A percentile compares a stretch with the other conserved stretches of the same genome.
Evolutionary conservation across 2,329 filamentous ascomycete genomes (phyloP).

Genomic region (Fusarium nygamai): DNA sequence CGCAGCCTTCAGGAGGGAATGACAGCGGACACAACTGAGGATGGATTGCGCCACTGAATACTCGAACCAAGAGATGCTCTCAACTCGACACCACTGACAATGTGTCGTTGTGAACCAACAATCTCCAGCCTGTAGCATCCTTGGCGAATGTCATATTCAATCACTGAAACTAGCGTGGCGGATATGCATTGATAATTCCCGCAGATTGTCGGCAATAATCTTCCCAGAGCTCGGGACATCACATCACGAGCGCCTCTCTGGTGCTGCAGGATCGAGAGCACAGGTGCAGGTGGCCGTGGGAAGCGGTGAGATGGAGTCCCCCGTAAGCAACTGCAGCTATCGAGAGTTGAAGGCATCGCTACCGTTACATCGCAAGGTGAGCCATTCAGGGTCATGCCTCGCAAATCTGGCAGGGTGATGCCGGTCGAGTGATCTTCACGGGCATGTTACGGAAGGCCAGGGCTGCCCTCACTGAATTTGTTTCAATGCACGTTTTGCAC

Average conservation of each 20-base stretch:
- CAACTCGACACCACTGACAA: not conserved
- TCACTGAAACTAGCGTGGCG: conserved; percentile 8
- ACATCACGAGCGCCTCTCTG: conserved; percentile 5
- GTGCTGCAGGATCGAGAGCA: conserved; percentile 14
- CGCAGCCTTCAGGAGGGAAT: not conserved
- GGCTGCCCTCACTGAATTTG: conserved; percentile 19
- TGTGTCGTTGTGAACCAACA: not conserved
- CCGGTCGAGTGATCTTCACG: conserved; percentile 30
- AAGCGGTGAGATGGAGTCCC: conserved; percentile 27
- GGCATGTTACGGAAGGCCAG: conserved; percentile 12
- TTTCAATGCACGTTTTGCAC: conserved; percentile 13
- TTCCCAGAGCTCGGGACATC: conserved; percentile 9
- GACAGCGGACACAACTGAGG: not conserved
- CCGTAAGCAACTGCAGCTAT: not conserved
- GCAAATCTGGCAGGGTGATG: conserved; percentile 30
- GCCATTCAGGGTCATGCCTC: conserved; percentile 19
- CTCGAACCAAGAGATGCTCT: not conserved
- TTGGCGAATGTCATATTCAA: conserved; percentile 5
- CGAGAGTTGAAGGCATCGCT: not conserved
- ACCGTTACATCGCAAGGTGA: conserved; percentile 32
- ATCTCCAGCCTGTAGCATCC: not conserved
- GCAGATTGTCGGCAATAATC: conserved; percentile 1
- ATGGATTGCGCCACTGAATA: conserved; percentile 6
- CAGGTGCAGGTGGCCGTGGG: not conserved
- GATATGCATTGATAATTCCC: conserved; percentile 21